Percentiles rank a stretch among this genome's conserved stretches.
Evolutionary conservation across 2,329 filamentous ascomycete species (phyloP).

Genomic region (Verticillium nonalfalfae): DNA sequence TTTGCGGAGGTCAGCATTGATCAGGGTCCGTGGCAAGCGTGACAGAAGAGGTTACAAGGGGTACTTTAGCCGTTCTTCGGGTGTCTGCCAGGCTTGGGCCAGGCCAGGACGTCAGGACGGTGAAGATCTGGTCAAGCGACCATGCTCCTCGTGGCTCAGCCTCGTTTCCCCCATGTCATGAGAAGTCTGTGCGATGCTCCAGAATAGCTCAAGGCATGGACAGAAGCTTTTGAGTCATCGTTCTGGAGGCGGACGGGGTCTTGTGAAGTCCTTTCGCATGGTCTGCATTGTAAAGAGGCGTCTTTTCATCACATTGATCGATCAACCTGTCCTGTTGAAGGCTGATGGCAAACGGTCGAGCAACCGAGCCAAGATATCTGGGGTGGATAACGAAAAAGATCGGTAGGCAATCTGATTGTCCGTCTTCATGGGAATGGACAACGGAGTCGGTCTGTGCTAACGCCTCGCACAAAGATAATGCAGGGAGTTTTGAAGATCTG

Average conservation of each 20-base stretch:
- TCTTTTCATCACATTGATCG: background rate
- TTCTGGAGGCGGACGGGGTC: background rate
- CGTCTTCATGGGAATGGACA: too few relatives aligned
- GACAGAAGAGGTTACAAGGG: background rate
- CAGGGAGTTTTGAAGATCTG: too few relatives aligned
- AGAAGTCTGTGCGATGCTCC: background rate
- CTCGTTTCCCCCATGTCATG: background rate
- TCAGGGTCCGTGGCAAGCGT: background rate
- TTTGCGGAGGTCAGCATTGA: background rate
- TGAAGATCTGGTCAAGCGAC: background rate
- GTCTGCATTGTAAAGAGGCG: background rate
- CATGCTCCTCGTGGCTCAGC: background rate
- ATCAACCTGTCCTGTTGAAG: background rate
- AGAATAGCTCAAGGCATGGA: background rate
- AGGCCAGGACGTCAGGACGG: background rate
- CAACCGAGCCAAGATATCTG: background rate
- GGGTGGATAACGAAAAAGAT: background rate
- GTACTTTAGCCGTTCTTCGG: background rate
- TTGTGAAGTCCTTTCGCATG: background rate
- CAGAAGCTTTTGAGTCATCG: background rate
- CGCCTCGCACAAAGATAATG: too few relatives aligned
- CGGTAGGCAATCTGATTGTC: background rate
- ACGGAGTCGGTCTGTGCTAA: too few relatives aligned
- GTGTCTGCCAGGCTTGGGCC: background rate
- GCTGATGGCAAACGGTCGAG: background rate